phyloP scores from a whole-genome alignment of 179 eudicot species.

The Amaranthus tricolor region DNA sequence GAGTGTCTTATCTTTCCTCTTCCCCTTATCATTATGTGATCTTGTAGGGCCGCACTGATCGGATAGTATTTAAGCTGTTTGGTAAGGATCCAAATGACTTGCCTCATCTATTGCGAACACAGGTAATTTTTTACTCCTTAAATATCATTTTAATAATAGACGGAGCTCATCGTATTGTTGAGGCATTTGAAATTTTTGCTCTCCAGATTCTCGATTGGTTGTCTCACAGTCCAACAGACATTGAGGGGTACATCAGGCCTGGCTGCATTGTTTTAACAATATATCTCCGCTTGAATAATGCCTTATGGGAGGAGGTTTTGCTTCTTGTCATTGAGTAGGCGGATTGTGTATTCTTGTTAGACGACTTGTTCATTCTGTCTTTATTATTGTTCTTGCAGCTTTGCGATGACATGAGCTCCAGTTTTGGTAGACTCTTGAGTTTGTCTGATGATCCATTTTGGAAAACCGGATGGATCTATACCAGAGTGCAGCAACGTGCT shows the following conservation, averaged over 20 bases:
- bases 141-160: not conserved
- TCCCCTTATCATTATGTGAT: constrained; percentile 5
- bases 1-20: not conserved
- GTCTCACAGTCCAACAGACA: constrained; percentile 77
- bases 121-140: constrained; percentile 45
- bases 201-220: constrained; percentile 88
- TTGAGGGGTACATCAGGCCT: constrained; percentile 91
- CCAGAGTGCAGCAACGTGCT: constrained; percentile 62
- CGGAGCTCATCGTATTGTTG: not conserved
- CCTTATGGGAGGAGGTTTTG: constrained; percentile 86
- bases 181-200: constrained; percentile 15
- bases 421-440: constrained; percentile 65
- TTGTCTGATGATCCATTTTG: constrained; percentile 64
- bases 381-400: constrained; percentile 47
- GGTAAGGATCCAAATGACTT: constrained; percentile 85
- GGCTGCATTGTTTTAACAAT: constrained; percentile 82
- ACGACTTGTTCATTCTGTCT: constrained; percentile 12
- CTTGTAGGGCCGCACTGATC: constrained; percentile 77
- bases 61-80: constrained; percentile 84
- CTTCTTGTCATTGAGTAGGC: constrained; percentile 15
- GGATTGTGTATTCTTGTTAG: constrained; percentile 1
- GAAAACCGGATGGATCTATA: constrained; percentile 88
- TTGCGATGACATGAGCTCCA: constrained; percentile 53
- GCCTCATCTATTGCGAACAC: constrained; percentile 61
- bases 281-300: constrained; percentile 63